These are phyloP conservation scores for Baudoinia panamericana DNA, from an alignment of 495 filamentous ascomycete genomes.

Conservation along the genomic window DNA sequence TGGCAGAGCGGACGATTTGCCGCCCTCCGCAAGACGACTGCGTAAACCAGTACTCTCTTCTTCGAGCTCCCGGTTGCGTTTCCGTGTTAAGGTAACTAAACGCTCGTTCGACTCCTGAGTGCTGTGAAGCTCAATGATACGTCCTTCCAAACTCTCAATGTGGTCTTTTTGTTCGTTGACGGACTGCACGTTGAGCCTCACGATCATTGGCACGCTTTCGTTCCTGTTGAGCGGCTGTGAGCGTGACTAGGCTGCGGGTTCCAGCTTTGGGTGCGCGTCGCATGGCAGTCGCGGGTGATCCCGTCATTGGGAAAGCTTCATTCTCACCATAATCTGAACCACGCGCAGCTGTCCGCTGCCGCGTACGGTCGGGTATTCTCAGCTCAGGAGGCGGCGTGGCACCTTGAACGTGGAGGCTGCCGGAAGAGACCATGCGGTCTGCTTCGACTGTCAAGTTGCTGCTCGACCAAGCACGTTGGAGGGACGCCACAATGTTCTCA, in stretches of 20 bases:
- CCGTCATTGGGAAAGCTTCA: too few species aligned
- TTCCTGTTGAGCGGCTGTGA: constrained; percentile 47
- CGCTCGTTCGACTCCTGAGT: constrained; percentile 33
- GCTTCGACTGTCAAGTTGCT: too few species aligned
- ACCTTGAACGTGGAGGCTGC: too few species aligned
- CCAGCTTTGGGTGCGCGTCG: constrained; percentile 41
- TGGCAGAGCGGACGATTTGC: constrained; percentile 8
- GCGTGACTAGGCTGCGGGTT: constrained; percentile 44
- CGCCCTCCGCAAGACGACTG: constrained; percentile 23
- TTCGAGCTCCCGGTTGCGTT: constrained; percentile 43
- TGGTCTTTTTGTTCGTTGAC: constrained; percentile 71
- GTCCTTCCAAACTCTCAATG: constrained; percentile 61
- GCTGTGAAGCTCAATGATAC: constrained; percentile 47
- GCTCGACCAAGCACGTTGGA: too few species aligned
- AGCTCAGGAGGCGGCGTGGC: too few species aligned
- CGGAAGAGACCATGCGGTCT: too few species aligned
- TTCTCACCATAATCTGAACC: too few species aligned
- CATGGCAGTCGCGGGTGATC: too few species aligned
- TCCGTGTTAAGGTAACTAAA: constrained; percentile 34
- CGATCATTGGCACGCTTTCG: constrained; percentile 79
- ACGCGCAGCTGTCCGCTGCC: too few species aligned
- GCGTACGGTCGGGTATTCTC: too few species aligned
- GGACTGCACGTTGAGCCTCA: constrained; percentile 78
- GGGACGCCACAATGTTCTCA: too few species aligned
- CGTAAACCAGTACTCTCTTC: constrained; percentile 34